Base-by-base conservation (phyloP, 345 rosid genomes). In the Bruguiera sexangula region DNA sequence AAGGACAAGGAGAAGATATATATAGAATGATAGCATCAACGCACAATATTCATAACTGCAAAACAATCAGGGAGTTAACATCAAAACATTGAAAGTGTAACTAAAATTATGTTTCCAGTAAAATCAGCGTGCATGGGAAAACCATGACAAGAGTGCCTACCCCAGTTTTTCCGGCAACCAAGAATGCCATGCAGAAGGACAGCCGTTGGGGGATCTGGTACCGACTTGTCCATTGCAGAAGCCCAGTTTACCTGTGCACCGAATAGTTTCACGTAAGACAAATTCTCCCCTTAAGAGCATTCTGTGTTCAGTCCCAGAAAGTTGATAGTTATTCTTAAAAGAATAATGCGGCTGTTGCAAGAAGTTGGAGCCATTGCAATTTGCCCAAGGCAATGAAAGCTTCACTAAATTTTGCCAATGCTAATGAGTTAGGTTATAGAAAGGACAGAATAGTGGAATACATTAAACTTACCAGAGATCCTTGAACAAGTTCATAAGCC, bases 401-500 rank as follows among this genome's bases (percentile, higher is more conserved):
- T 27, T 56, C 2, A 56, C 6, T 22, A 56, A 56, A 24, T 22
- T 13, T 56, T 56, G 30, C 13, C 22, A 56, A 56, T 15, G 18
- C 30, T 8, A 55, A 6, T 9, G 22, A 11, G 9, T 5, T 21
- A 8, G 9, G 9, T 27, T 27, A 26, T 39, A 6, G 37, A 50
- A 50, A 65, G 50, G 15, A 24, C 22, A 60, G 30, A 4, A 16
- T 11, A 18, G 9, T n/a, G 64, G 34, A 39, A 63, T 1, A 48
- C 32, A 73, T 50, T 72, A 64, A 48, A 88, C 96, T 85, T 85
- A 94, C 97, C 74, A 82, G 90, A 52, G 81, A 78, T 31, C 96
- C 98, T 84, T 91, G 98, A 79, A 94, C 88, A 76, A 94, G 92
- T 72, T 91, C 97, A 66, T 88, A 88, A 6, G 90, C 97, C 97